Evolutionary conservation across 192 early-diverging fungal species (phyloP), one percentile per base, ranked within the genome.

Genomic region (Irineochytrium annulatum): DNA sequence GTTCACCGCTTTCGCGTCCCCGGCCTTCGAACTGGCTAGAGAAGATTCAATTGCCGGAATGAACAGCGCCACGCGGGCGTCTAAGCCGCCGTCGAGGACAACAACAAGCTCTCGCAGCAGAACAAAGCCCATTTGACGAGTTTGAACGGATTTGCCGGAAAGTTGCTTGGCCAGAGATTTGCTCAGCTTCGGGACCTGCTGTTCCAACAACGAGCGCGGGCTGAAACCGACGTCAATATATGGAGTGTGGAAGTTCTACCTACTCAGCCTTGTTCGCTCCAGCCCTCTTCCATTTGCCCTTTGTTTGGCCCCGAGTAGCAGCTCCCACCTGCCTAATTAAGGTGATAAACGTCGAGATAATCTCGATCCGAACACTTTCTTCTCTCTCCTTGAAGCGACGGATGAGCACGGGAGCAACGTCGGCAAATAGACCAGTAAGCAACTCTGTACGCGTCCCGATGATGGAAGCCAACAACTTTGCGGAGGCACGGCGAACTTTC

Each of bases 401-500:
- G 32, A 92, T 88, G 20, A 94, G 71, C 22, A 80, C 74, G 20
- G 90, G 90, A 0, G 86, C 81, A 32, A 94, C 84, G 8, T 57
- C 74, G 13, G 77, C 51, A 61, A 89, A 88, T 22, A 92, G 69
- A 51, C 81, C 71, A 41, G 63, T 59, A 5, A 91, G 72, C 31
- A 86, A 49, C 46, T 91, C 87, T 24, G 85, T 77, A 4, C 86
- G 84, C 0, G 90, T 90, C 37, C 72, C 80, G 45, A 94, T 87
- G 34, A 82, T 57, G 34, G 79, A 65, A 1, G 77, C 58, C 0
- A 94, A 66, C 3, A 92, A 59, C 60, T 89, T 91, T 5, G 86
- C 77, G n/a, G 88, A 77, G 1, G 90, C 83, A 13, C 87, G 76
- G 44, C 92, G 87, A 4, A 93, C 92, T 65, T 94, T 94, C 91